Percentiles rank a stretch among this genome's conserved stretches.
These are phyloP conservation scores for Aureobasidium melanogenum DNA, from an alignment of 2,329 filamentous ascomycete species.

Conservation along the genomic window DNA sequence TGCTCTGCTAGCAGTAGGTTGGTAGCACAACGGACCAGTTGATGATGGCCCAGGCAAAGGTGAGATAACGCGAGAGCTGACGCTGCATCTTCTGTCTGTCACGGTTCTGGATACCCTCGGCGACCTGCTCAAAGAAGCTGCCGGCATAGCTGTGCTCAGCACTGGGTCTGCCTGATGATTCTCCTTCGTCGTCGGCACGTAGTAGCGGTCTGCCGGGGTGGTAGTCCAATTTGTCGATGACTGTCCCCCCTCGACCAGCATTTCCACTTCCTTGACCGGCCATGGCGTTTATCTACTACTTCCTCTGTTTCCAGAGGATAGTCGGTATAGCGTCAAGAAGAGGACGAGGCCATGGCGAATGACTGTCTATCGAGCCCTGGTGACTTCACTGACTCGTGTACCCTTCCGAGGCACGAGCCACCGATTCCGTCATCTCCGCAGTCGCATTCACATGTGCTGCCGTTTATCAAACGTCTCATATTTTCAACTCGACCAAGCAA, in stretches of 20 bases:
- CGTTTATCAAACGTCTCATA: background rate
- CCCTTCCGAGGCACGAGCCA: background rate
- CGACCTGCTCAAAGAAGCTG: constrained; percentile 52
- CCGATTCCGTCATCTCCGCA: background rate
- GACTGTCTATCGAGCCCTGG: background rate
- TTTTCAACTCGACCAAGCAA: background rate
- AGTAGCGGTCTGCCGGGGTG: constrained; percentile 34
- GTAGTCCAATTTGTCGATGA: constrained; percentile 45
- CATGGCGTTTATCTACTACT: background rate
- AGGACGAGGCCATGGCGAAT: background rate
- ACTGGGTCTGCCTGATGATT: constrained; percentile 25
- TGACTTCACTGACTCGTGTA: background rate
- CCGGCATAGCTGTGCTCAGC: constrained; percentile 39
- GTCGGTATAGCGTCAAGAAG: background rate
- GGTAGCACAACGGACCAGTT: constrained; percentile 38
- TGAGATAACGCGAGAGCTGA: constrained; percentile 44
- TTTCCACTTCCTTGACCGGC: background rate
- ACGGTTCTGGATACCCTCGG: constrained; percentile 50
- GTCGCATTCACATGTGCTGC: background rate
- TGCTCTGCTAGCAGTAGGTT: background rate
- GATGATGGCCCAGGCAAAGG: constrained; percentile 53
- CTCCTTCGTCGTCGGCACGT: constrained; percentile 25
- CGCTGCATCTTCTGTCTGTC: constrained; percentile 47
- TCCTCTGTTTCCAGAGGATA: background rate
- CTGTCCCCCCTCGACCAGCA: background rate